Base-by-base conservation (phyloP, 768 basidiomycete genomes). In the Ramaria rubella region DNA sequence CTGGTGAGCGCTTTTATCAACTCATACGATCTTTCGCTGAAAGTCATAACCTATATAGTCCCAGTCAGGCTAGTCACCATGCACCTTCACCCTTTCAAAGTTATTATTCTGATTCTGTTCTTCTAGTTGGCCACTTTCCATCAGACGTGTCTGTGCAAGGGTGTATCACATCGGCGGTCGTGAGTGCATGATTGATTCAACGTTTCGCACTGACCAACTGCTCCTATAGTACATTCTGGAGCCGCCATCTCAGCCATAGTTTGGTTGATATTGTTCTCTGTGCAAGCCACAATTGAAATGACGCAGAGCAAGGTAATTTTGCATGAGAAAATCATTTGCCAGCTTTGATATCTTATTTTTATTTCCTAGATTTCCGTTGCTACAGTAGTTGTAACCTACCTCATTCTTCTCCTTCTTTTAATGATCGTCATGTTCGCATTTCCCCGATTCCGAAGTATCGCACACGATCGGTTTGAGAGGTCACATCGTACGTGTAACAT, bases 111-210 rank as follows among this genome's bases (percentile, higher is more conserved):
- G 40, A 42, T 17, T 42, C n/a, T 2, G 40, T 21, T 42, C 8
- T 14, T 14, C 15, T 21, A 42, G 40, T 42, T 42, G 40, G 80
- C 81, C 81, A 3, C 67, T 83, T 42, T 65, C 71, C 33, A 77
- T 83, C 52, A 76, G 82, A 48, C 72, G 78, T 27, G 68, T 79
- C 21, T 76, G 74, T 60, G 81, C 79, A 23, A 71, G 80, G 38
- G 81, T 82, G 1, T 82, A 82, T 58, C 78, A 81, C 52, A 81
- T 82, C 38, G 81, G 81, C 19, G 81, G 81, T 50, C 51, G 70
- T 71, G 58, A 64, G 70, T 64, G 17, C 5, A 9, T 38, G 14
- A 24, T 60, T 50, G 48, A 15, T 12, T 49, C 24, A 49, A 4
- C 26, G 3, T 17, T 31, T 49, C 11, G 27, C n/a, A 34, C 38